Conservation (phyloP, 768 basidiomycete species). For the Lactifluus subvellereus region DNA sequence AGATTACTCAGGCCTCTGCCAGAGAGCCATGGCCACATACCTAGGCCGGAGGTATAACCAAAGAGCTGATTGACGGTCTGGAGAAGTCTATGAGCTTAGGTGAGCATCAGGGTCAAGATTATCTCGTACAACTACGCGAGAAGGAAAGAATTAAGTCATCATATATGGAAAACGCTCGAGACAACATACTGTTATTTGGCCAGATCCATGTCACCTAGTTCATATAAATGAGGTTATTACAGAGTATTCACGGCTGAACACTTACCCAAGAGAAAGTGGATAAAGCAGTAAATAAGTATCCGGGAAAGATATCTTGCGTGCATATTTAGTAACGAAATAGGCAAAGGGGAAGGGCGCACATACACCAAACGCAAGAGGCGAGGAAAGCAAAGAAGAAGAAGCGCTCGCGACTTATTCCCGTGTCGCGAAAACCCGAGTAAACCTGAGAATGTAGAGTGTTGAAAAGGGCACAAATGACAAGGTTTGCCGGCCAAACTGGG, state of each 20-base stretch:
- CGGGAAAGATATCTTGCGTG: slow-evolving; percentile 22
- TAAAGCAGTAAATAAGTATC: slow-evolving; percentile 25
- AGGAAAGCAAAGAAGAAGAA: slow-evolving; percentile 69
- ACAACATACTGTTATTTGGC: slow-evolving; percentile 21
- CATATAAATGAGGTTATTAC: background rate
- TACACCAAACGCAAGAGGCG: slow-evolving; percentile 46
- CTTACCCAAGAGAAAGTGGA: slow-evolving; percentile 26
- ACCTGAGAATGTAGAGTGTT: slow-evolving; percentile 71
- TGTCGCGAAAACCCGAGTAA: slow-evolving; percentile 57
- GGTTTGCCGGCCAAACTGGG: slow-evolving; percentile 63
- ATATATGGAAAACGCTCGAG: background rate
- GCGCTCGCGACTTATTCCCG: slow-evolving; percentile 64
- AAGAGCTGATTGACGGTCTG: slow-evolving; percentile 46
- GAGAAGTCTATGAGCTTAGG: background rate
- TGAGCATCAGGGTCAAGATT: background rate
- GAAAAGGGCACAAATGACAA: slow-evolving; percentile 70
- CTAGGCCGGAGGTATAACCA: slow-evolving; percentile 35
- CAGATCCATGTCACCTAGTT: slow-evolving; percentile 25
- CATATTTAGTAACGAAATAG: slow-evolving; percentile 27
- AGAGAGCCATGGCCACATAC: background rate
- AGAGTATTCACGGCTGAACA: background rate
- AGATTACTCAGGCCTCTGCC: background rate
- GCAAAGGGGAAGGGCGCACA: background rate
- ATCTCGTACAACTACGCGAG: slow-evolving; percentile 22
- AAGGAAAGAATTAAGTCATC: background rate